Evolutionary conservation across 2,329 filamentous ascomycete species (phyloP), one percentile per base, ranked within the genome.

Genomic region (Fusarium miscanthi): DNA sequence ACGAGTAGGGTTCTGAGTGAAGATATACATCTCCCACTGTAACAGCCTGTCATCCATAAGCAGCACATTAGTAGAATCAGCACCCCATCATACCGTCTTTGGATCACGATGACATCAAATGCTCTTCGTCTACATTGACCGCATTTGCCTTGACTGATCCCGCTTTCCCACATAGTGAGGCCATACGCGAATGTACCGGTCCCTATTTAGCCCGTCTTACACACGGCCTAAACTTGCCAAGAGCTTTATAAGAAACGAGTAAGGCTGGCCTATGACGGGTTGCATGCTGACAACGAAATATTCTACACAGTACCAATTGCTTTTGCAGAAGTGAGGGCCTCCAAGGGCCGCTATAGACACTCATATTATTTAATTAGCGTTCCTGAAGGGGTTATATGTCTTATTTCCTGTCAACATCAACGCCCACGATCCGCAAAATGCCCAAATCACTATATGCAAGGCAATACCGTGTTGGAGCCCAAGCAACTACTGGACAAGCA

Each of bases 401-500:
- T 73, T 77, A 83, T 69, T 83, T 83, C 59, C 81, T 80, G 45
- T 83, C 82, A 42, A 79, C 85, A 72, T 89, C 88, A 41, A 88
- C 82, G 16, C 91, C 91, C 52, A 94, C 85, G 63, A 94, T 93
- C 76, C 91, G 90, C 64, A 95, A 81, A 56, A 87, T 87, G 2
- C 91, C 91, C 40, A 89, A 81, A 77, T 95, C 93, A 58, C 89
- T 89, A 79, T 94, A 94, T 4, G 93, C 93, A 66, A 95, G 82
- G 73, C 88, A 90, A 79, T 95, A 95, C 63, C 90, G 86, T 45
- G 88, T 91, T 5, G 93, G 93, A 72, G 93, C 92, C 93, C 93
- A 95, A 6, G 91, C 88, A 12, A 94, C 91, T 16, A 92, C 87
- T 3, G 90, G 88, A 60, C 88, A 90, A 17, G 91, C 84, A 27